Conservation (phyloP, 768 basidiomycete genomes). For the Russula griseocarnosa region DNA sequence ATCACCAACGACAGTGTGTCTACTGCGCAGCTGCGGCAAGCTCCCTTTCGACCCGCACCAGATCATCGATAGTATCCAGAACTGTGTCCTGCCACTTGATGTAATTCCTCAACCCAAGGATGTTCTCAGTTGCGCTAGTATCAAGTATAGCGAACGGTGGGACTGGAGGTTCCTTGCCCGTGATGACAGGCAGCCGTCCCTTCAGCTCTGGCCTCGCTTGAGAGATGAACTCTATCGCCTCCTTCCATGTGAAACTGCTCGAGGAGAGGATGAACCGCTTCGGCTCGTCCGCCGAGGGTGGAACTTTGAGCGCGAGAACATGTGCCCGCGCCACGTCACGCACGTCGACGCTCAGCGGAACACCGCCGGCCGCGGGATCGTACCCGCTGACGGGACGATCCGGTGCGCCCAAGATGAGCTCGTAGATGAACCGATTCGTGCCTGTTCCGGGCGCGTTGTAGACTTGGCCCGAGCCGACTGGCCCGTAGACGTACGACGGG, state of each 20-base stretch:
- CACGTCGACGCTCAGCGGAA: slow-evolving; percentile 33
- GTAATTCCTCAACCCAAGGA: slow-evolving; percentile 20
- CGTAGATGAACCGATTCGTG: slow-evolving; percentile 32
- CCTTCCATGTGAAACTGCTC: slow-evolving; percentile 32
- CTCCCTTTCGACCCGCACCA: slow-evolving; percentile 22
- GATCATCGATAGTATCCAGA: slow-evolving; percentile 24
- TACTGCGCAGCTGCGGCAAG: background rate
- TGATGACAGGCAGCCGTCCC: slow-evolving; percentile 28
- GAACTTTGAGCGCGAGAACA: slow-evolving; percentile 30
- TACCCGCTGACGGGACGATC: slow-evolving; percentile 24
- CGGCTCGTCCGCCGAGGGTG: background rate
- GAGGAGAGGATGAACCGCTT: slow-evolving; percentile 32
- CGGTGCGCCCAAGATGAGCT: slow-evolving; percentile 28
- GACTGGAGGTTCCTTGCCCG: background rate
- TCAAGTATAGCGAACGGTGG: slow-evolving; percentile 3
- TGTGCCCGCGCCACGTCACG: slow-evolving; percentile 37
- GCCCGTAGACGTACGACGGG: slow-evolving; percentile 35
- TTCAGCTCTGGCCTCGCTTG: slow-evolving; percentile 30
- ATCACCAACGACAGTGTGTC: no score
- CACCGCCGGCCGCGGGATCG: slow-evolving; percentile 15
- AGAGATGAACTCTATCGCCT: slow-evolving; percentile 30
- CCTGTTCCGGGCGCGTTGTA: slow-evolving; percentile 23
- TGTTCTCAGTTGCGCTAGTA: background rate
- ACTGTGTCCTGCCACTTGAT: slow-evolving; percentile 24
- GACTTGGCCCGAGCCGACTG: slow-evolving; percentile 27